phyloP scores from a whole-genome alignment of 352 stramenopile species.

The Globisporangium okanoganense region DNA sequence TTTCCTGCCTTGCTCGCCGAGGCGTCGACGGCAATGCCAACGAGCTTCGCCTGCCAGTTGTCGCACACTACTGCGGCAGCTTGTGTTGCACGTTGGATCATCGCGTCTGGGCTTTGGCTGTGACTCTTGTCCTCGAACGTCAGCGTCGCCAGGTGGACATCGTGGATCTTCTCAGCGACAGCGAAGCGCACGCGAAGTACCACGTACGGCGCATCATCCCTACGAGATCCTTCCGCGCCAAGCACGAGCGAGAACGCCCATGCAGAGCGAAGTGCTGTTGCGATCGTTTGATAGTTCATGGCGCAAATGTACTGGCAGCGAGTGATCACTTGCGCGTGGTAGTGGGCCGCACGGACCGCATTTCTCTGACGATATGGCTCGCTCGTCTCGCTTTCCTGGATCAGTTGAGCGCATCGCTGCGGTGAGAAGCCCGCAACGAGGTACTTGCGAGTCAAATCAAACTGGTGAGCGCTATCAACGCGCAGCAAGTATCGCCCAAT shows the following conservation, averaged over 20 bases:
- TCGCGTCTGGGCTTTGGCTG: not conserved
- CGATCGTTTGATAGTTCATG: conserved; percentile 5
- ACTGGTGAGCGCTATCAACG: not conserved
- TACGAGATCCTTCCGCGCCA: too few species aligned
- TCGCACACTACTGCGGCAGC: not conserved
- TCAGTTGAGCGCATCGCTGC: not conserved
- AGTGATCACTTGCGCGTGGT: not conserved
- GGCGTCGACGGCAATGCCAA: conserved; percentile 10
- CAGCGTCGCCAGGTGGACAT: conserved; percentile 5
- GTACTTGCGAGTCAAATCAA: not conserved
- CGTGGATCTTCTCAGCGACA: conserved; percentile 1
- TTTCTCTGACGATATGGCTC: not conserved
- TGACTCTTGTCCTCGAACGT: not conserved
- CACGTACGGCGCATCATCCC: not conserved
- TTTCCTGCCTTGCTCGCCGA: not conserved
- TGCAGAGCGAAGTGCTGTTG: not conserved
- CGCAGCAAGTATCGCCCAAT: conserved; percentile 7
- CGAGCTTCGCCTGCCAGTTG: conserved; percentile 7
- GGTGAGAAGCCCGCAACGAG: conserved; percentile 4
- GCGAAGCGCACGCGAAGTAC: conserved; percentile 11
- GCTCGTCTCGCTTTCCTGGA: not conserved
- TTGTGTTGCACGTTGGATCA: conserved; percentile 5
- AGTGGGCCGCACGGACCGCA: not conserved
- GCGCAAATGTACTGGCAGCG: conserved; percentile 3
- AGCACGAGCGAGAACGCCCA: conserved; percentile 16